Evolutionary conservation across 2,329 filamentous ascomycete genomes (phyloP), one percentile per base, ranked within the genome.

Genomic region (Dendryphion nanum): DNA sequence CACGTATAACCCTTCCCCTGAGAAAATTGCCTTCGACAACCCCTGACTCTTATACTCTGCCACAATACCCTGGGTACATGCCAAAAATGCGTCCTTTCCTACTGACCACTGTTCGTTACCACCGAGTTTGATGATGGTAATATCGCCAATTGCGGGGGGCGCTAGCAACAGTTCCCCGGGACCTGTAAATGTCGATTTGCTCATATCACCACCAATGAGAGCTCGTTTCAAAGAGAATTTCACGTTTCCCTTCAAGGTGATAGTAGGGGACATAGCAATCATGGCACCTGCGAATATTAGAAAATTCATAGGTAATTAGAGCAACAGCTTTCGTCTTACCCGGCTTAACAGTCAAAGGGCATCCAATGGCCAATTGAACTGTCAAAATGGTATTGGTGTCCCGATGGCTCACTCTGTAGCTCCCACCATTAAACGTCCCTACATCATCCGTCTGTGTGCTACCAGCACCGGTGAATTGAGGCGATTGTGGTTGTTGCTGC

Each of bases 351-450:
- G 74, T 76, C 35, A 97, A 66, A 0, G 91, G 91, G 55, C 88
- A 95, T 2, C 89, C 89, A 63, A 93, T 85, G 10, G 91, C 91
- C 31, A 97, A 70, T 64, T 96, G 91, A 16, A 96, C 68, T 0
- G 90, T 97, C 45, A 96, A 67, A 50, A 96, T 84, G 1, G 86
- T 89, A 64, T 97, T 98, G 41, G 81, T 84, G 64, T 96, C 89
- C 16, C 93, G 78, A 61, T 98, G 93, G 57, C 87, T 93, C 60
- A 97, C 89, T 30, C 93, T 79, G 63, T 91, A 98, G 59, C 86
- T 91, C 10, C 93, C 93, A 13, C 93, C 93, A 61, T 97, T 97
- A 73, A 97, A 98, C 0, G 86, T 93, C n/a, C 93, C 93, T 2
- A 95, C 81, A 52, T 95, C 90, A 64, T 97, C 93, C 19, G 81